phyloP scores from a whole-genome alignment of 768 basidiomycete species.

The Porpolomopsis calyptriformis region DNA sequence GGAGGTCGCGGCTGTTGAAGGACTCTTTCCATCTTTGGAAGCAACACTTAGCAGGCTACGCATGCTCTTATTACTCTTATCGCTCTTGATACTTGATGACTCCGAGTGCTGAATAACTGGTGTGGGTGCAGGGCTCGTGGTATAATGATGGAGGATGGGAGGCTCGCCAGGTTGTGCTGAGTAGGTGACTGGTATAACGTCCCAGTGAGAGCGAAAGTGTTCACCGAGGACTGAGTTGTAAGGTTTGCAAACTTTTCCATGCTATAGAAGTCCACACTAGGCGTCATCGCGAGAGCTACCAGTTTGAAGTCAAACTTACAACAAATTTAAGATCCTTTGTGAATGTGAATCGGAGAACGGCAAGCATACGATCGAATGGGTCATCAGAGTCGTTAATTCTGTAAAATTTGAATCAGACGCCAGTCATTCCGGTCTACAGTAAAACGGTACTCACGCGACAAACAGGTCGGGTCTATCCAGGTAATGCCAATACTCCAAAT shows the following conservation, averaged over 20 bases:
- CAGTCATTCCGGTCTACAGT: neutral
- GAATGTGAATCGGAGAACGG: conserved; percentile 77
- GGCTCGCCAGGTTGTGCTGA: conserved; percentile 38
- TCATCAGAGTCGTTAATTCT: conserved; percentile 90
- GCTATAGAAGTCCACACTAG: conserved; percentile 30
- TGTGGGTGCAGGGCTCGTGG: conserved; percentile 20
- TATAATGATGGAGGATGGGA: conserved; percentile 35
- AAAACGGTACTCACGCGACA: conserved; percentile 56
- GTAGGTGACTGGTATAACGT: conserved; percentile 53
- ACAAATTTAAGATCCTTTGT: conserved; percentile 93
- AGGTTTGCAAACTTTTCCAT: conserved; percentile 90
- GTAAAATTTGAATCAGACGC: conserved; percentile 7
- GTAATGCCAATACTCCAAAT: conserved; percentile 92
- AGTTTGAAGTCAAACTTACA: conserved; percentile 34
- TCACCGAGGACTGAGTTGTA: conserved; percentile 84
- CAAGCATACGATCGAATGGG: conserved; percentile 92
- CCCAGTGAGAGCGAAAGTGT: conserved; percentile 85
- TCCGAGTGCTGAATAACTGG: conserved; percentile 27
- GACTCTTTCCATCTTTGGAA: conserved; percentile 41
- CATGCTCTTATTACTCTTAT: conserved; percentile 49
- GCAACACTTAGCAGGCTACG: conserved; percentile 46
- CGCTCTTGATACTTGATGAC: conserved; percentile 49
- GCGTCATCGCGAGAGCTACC: no score
- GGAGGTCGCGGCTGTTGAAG: conserved; percentile 47
- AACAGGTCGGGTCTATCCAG: conserved; percentile 87